A percentile compares a stretch with the other conserved stretches of the same genome.
Evolutionary conservation across 768 basidiomycete genomes (phyloP).

Genomic region (Psilocybe cyanescens): DNA sequence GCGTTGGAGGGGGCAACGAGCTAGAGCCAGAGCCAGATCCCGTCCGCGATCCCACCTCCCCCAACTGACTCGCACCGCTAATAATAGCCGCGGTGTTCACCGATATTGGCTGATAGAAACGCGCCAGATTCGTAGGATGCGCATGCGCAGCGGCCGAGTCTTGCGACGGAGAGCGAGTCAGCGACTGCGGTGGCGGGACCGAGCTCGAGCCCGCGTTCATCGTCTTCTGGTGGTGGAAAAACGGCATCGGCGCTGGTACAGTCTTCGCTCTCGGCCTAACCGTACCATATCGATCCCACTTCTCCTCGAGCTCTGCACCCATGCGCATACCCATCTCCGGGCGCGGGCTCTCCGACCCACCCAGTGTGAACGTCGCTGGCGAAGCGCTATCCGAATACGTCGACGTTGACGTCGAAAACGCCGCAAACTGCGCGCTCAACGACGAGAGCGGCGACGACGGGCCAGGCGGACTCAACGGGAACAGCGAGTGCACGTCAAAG

Average conservation of each 20-base stretch:
- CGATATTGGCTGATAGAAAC: not conserved
- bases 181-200: conserved; percentile 7
- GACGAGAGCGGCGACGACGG: conserved; percentile 33
- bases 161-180: not conserved
- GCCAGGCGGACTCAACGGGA: conserved; percentile 30
- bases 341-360: conserved; percentile 5
- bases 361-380: not conserved
- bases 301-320: not conserved
- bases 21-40: conserved; percentile 15
- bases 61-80: not conserved
- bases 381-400: conserved; percentile 27
- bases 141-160: not conserved
- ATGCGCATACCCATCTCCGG: not conserved
- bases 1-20: conserved; percentile 25
- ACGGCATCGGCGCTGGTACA: conserved; percentile 26
- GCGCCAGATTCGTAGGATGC: too few species aligned
- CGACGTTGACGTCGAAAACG: conserved; percentile 15
- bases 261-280: conserved; percentile 46
- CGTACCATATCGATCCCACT: conserved; percentile 17
- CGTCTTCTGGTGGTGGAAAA: conserved; percentile 15
- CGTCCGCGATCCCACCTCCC: not conserved
- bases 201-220: conserved; percentile 8
- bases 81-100: not conserved
- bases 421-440: conserved; percentile 30
- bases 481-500: conserved; percentile 41